Conservation (phyloP, 352 stramenopile species). For the Halophytophthora polymorphica region DNA sequence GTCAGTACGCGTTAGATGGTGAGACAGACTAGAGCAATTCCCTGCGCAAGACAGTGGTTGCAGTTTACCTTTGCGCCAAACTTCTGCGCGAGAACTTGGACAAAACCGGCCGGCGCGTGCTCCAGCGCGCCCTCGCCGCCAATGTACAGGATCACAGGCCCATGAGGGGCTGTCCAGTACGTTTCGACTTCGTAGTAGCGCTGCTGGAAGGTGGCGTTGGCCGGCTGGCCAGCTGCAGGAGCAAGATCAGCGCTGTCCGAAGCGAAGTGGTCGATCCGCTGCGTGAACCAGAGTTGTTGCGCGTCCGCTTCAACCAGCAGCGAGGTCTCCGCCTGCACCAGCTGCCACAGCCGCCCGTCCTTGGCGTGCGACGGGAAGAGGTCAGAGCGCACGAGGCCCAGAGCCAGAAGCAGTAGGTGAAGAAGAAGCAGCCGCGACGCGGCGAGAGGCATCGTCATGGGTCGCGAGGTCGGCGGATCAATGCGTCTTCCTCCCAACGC, state of each 20-base stretch:
- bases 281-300: conserved; percentile 61
- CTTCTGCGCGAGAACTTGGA: conserved; percentile 68
- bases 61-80: conserved; percentile 64
- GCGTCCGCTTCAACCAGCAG: conserved; percentile 35
- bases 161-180: conserved; percentile 48
- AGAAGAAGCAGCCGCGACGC: conserved; percentile 4
- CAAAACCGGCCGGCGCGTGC: conserved; percentile 56
- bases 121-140: conserved; percentile 73
- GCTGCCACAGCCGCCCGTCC: conserved; percentile 45
- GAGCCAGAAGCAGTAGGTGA: conserved; percentile 14
- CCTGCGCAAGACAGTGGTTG: neutral
- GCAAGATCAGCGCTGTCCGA: neutral
- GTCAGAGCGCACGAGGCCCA: conserved; percentile 2
- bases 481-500: too few species aligned
- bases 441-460: conserved; percentile 9
- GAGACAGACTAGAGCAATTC: conserved; percentile 1
- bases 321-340: conserved; percentile 50
- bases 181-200: conserved; percentile 74
- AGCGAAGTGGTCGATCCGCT: conserved; percentile 65
- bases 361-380: conserved; percentile 43
- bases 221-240: too few species aligned
- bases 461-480: too few species aligned
- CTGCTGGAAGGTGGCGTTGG: conserved; percentile 58
- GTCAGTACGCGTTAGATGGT: neutral
- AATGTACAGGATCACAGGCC: conserved; percentile 83